These are phyloP conservation scores for Fusarium cyanostomum DNA, from an alignment of 2,329 filamentous ascomycete species.

Conservation along the genomic window DNA sequence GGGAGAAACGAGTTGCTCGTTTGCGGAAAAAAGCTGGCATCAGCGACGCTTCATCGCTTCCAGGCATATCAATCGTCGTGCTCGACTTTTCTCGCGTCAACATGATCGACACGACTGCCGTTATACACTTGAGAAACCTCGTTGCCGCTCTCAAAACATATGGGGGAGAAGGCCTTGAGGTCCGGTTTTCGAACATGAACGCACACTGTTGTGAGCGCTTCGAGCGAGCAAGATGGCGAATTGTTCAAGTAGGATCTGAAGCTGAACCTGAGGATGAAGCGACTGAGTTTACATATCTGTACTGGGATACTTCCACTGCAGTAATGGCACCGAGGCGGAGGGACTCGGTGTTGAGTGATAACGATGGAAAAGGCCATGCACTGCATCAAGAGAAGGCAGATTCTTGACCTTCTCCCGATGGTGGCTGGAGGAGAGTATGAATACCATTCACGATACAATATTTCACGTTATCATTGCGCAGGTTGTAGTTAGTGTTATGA, in stretches of 20 bases:
- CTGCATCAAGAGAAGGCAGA: constrained; percentile 33
- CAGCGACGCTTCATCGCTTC: constrained; percentile 42
- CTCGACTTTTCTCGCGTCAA: constrained; percentile 63
- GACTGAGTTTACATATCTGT: constrained; percentile 15
- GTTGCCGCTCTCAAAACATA: constrained; percentile 59
- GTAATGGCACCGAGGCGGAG: constrained; percentile 31
- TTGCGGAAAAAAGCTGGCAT: constrained; percentile 55
- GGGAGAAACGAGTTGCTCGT: constrained; percentile 56
- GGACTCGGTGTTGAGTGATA: constrained; percentile 18
- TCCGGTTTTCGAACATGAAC: constrained; percentile 60
- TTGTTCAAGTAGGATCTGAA: constrained; percentile 21
- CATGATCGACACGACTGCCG: constrained; percentile 63
- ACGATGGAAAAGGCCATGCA: constrained; percentile 18
- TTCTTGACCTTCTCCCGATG: not conserved
- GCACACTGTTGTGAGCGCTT: constrained; percentile 53
- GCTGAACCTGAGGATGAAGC: constrained; percentile 9
- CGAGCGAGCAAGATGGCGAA: constrained; percentile 50
- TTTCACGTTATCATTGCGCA: not conserved
- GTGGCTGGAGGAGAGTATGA: not conserved
- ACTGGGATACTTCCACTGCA: constrained; percentile 28
- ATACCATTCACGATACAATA: not conserved
- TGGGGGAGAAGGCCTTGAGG: constrained; percentile 55
- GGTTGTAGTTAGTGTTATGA: too few relatives aligned
- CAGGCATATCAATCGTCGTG: constrained; percentile 57
- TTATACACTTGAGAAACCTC: constrained; percentile 59